Evolutionary conservation across 495 filamentous ascomycete species (phyloP).

Genomic region (Lasiosphaeria ovina): DNA sequence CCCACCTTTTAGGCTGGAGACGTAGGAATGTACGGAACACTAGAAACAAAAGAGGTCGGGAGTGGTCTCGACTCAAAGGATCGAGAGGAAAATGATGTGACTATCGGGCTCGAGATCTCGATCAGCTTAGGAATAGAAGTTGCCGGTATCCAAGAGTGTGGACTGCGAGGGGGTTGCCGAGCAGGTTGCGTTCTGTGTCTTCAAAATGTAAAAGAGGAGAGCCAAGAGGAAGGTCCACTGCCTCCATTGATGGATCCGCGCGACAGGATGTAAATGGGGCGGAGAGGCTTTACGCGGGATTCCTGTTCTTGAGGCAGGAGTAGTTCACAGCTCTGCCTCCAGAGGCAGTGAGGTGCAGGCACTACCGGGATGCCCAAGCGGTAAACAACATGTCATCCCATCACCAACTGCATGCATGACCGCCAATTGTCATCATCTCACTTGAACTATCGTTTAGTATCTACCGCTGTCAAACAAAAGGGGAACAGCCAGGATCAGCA

Average conservation of each 20-base stretch:
- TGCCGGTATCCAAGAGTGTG: neutral
- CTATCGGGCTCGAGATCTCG: neutral
- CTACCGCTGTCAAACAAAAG: no score
- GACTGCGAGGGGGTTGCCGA: neutral
- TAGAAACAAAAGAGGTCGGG: conserved; percentile 4
- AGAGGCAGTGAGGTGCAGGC: no score
- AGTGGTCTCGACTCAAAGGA: neutral
- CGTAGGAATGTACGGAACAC: conserved; percentile 12
- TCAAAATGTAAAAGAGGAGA: neutral
- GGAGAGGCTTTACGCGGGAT: no score
- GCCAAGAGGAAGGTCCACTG: neutral
- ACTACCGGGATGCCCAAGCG: no score
- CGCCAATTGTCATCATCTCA: no score
- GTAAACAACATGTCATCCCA: no score
- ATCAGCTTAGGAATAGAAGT: neutral
- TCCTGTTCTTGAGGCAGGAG: no score
- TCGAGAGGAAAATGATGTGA: neutral
- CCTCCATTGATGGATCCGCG: neutral
- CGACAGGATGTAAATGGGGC: neutral
- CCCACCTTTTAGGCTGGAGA: conserved; percentile 7
- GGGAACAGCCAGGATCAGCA: no score
- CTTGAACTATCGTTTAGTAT: no score
- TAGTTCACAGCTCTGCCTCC: no score
- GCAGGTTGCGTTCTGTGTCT: neutral
- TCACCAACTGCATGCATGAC: no score